A percentile compares a stretch with the other conserved stretches of the same genome.
Evolutionary conservation across 2,329 filamentous ascomycete species (phyloP).

Genomic region (Tolypocladium sp.): DNA sequence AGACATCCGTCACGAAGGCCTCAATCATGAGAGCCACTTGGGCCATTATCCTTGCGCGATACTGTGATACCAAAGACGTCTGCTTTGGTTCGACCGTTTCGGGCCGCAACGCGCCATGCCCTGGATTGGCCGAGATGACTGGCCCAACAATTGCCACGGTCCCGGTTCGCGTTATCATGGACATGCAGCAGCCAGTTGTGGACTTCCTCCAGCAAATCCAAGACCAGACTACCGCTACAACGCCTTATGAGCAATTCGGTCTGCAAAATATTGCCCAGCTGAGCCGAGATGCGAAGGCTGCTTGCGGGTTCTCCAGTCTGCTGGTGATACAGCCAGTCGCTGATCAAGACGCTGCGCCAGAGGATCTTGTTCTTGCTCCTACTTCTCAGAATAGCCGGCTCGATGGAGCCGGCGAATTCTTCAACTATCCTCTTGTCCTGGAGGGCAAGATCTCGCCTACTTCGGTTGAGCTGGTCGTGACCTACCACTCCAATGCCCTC

Average conservation of each 20-base stretch:
- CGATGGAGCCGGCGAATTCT: not conserved
- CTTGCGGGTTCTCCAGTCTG: conserved; percentile 4
- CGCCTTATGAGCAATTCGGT: conserved; percentile 5
- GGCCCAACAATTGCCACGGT: conserved; percentile 12
- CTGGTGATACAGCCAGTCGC: conserved; percentile 6
- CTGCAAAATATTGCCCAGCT: conserved; percentile 5
- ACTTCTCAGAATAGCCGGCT: too few relatives aligned
- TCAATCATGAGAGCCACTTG: conserved; percentile 1
- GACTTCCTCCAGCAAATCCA: conserved; percentile 9
- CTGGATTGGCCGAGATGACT: conserved; percentile 9
- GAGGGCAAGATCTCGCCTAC: not conserved
- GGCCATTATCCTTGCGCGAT: conserved; percentile 4
- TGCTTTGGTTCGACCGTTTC: conserved; percentile 14
- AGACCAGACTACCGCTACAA: conserved; percentile 6
- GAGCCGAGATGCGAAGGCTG: conserved; percentile 7
- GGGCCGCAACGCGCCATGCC: conserved; percentile 12
- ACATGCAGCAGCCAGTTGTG: conserved; percentile 3
- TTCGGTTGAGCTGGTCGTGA: not conserved
- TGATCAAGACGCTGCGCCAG: too few relatives aligned
- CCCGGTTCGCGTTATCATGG: conserved; percentile 6
- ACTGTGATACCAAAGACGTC: conserved; percentile 10
- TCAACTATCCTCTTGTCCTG: conserved; percentile 5
- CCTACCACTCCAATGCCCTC: conserved; percentile 1
- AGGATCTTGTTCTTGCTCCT: too few relatives aligned
- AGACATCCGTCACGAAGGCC: not conserved